Percentiles rank a stretch among this genome's conserved stretches.
These are phyloP conservation scores for Cladosporium velox DNA, from an alignment of 2,329 filamentous ascomycete species.

Conservation along the genomic window DNA sequence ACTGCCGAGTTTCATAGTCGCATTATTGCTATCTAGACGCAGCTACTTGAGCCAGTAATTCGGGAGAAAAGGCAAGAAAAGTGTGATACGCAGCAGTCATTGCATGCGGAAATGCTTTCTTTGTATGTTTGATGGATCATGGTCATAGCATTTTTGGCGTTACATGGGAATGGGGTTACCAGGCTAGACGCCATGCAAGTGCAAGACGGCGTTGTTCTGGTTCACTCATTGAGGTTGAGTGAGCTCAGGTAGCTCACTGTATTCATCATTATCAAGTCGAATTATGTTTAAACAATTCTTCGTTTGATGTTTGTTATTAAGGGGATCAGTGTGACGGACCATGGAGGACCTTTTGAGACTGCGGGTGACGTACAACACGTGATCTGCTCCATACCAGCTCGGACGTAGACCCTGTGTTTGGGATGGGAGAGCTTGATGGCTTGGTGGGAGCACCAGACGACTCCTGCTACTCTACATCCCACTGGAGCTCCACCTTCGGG, in stretches of 20 bases:
- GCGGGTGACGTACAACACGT: constrained; percentile 5
- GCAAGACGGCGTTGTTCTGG: constrained; percentile 4
- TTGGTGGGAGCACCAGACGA: not conserved
- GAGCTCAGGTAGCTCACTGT: constrained; percentile 19
- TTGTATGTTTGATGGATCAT: constrained; percentile 5
- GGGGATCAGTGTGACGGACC: too few relatives aligned
- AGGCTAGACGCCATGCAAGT: constrained; percentile 16
- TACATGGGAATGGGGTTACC: not conserved
- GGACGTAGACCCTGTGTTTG: constrained; percentile 3
- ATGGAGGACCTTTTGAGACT: not conserved
- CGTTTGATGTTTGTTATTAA: not conserved
- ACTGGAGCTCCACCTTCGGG: not conserved
- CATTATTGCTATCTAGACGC: not conserved
- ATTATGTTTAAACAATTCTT: not conserved
- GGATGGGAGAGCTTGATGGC: not conserved
- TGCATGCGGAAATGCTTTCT: not conserved
- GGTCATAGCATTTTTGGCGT: constrained; percentile 16
- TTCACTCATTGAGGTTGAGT: not conserved
- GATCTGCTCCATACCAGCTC: not conserved
- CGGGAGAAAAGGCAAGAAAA: not conserved
- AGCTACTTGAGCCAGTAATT: not conserved
- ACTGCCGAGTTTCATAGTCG: not conserved
- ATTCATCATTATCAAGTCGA: not conserved
- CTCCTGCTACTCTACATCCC: not conserved
- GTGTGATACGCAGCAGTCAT: not conserved